Percentiles rank a stretch among this genome's conserved stretches.
These are phyloP conservation scores for Pythium oligandrum DNA, from an alignment of 352 stramenopile genomes.

Conservation along the genomic window DNA sequence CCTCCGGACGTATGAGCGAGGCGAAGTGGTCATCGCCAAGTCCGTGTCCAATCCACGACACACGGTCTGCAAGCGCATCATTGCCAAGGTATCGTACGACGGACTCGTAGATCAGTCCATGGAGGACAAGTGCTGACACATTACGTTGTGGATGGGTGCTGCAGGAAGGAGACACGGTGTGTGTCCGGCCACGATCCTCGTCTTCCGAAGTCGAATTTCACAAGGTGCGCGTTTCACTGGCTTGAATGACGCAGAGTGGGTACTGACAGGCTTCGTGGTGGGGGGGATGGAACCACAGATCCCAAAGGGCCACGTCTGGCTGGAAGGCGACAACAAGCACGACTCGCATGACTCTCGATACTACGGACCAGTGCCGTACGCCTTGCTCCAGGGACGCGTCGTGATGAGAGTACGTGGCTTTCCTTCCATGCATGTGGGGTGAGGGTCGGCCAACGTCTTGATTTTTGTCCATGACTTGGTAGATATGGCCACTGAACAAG, in stretches of 20 bases:
- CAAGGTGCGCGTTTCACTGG: slow-evolving; percentile 27
- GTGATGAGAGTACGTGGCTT: slow-evolving; percentile 74
- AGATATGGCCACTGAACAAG: slow-evolving; percentile 82
- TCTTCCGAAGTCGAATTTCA: slow-evolving; percentile 73
- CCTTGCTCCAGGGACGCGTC: slow-evolving; percentile 88
- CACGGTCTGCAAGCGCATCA: slow-evolving; percentile 89
- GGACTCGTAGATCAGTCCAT: too few species aligned
- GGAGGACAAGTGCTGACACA: too few species aligned
- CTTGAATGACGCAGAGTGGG: too few species aligned
- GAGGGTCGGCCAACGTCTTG: too few species aligned
- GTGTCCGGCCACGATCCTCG: slow-evolving; percentile 60
- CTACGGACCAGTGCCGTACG: slow-evolving; percentile 93
- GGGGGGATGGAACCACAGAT: slow-evolving; percentile 24
- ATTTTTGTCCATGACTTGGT: too few species aligned
- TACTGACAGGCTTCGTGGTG: too few species aligned
- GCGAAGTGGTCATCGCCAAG: slow-evolving; percentile 87
- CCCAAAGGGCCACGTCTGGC: slow-evolving; percentile 92
- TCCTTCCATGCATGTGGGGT: too few species aligned
- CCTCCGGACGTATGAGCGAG: slow-evolving; percentile 54
- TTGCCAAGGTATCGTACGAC: slow-evolving; percentile 36
- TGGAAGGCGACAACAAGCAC: slow-evolving; percentile 96
- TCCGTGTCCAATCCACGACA: slow-evolving; percentile 80
- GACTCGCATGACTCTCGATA: slow-evolving; percentile 94
- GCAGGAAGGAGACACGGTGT: slow-evolving; percentile 77
- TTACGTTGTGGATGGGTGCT: too few species aligned